phyloP scores from a whole-genome alignment of 306 rosid genomes.

The Cicer cuneatum region DNA sequence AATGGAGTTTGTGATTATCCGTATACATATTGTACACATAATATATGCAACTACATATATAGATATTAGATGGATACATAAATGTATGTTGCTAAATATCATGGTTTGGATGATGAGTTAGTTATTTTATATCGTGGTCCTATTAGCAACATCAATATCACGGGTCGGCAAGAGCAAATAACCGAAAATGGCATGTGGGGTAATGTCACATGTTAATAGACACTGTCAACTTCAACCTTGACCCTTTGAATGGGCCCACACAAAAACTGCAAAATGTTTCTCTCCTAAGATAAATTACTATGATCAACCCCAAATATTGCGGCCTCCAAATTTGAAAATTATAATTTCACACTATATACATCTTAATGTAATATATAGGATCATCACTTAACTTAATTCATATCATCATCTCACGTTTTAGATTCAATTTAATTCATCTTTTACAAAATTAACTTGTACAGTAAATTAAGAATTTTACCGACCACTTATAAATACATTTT shows the following conservation, averaged over 20 bases:
- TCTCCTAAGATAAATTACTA: constrained; percentile 43
- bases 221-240: constrained; percentile 49
- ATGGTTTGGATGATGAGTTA: constrained; percentile 47
- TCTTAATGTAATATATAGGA: not conserved
- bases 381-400: too few relatives aligned
- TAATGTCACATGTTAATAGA: constrained; percentile 51
- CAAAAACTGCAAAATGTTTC: constrained; percentile 27
- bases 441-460: too few relatives aligned
- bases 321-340: constrained; percentile 46
- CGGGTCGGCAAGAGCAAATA: constrained; percentile 54
- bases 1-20: not conserved
- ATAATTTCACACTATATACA: not conserved
- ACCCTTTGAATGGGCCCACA: constrained; percentile 48
- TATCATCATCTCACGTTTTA: too few relatives aligned
- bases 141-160: constrained; percentile 56
- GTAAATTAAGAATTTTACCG: too few relatives aligned
- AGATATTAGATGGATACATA: not conserved
- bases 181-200: constrained; percentile 56
- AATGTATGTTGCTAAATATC: constrained; percentile 36
- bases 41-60: not conserved
- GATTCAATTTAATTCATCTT: too few relatives aligned
- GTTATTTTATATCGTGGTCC: constrained; percentile 54
- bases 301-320: constrained; percentile 39
- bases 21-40: constrained; percentile 19
- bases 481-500: too few relatives aligned